Evolutionary conservation across 257 asterid species (phyloP).

Genomic region (Handroanthus guayacan): DNA sequence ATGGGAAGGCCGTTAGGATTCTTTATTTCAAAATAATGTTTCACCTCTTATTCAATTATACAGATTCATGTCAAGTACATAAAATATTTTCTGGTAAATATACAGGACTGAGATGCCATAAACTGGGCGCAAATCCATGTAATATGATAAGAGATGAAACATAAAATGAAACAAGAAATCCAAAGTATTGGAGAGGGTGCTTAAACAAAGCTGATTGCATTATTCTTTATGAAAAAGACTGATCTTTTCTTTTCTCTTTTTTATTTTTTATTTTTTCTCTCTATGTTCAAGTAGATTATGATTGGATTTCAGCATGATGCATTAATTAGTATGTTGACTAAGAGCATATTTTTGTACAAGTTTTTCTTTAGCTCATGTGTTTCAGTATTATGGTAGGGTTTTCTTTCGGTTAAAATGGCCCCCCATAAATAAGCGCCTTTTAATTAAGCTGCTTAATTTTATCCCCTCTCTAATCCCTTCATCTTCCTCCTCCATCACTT

Average conservation of each 20-base stretch:
- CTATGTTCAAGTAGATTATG: slow-evolving; percentile 47
- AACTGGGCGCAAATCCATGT: no score
- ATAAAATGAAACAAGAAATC: no score
- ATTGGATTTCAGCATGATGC: slow-evolving; percentile 41
- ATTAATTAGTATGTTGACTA: slow-evolving; percentile 55
- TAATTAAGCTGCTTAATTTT: no score
- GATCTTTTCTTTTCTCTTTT: not conserved
- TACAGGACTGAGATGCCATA: no score
- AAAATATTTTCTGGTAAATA: no score
- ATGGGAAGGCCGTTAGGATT: no score
- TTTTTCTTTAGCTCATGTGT: slow-evolving; percentile 33
- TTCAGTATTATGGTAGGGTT: slow-evolving; percentile 39
- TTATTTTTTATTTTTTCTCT: not conserved
- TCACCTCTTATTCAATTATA: no score
- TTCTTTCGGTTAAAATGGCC: slow-evolving; percentile 24
- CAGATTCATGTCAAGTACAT: no score
- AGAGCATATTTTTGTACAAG: slow-evolving; percentile 33
- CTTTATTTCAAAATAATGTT: no score
- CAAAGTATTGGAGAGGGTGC: not conserved
- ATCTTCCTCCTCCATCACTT: slow-evolving; percentile 9
- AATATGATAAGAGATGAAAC: no score
- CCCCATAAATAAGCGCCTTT: no score
- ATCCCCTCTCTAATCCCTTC: not conserved
- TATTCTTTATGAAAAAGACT: not conserved
- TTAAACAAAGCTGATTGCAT: not conserved